phyloP scores from a whole-genome alignment of 1,284 basidiomycete genomes.

The Papiliotrema fonsecae region DNA sequence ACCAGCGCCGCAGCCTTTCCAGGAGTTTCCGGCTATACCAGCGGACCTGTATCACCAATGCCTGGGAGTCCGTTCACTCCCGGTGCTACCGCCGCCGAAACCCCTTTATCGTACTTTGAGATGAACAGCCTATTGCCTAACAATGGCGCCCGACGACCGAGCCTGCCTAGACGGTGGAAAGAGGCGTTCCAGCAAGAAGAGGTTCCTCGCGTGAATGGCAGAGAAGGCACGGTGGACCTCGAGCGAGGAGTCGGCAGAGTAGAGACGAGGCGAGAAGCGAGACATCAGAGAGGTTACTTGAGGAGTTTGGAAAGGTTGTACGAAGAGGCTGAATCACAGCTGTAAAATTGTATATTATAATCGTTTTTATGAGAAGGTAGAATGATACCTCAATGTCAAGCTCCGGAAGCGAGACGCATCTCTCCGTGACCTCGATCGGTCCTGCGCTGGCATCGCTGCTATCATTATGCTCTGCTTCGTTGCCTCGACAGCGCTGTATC shows the following conservation, averaged over 20 bases:
- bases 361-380: too few species aligned
- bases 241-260: background rate
- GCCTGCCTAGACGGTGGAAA: background rate
- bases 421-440: too few species aligned
- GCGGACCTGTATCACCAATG: background rate
- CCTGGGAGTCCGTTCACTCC: background rate
- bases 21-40: too few species aligned
- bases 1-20: background rate
- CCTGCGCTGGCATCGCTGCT: too few species aligned
- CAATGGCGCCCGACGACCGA: background rate
- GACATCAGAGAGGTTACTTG: constrained; percentile 10
- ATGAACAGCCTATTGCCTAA: background rate
- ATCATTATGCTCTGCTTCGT: too few species aligned
- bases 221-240: too few species aligned
- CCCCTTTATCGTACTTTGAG: background rate
- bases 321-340: constrained; percentile 1
- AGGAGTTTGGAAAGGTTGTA: constrained; percentile 9
- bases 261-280: constrained; percentile 16
- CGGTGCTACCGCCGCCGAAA: background rate
- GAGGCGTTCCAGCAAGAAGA: constrained; percentile 18
- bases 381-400: too few species aligned
- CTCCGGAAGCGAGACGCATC: too few species aligned
- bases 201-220: constrained; percentile 9
- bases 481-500: too few species aligned
- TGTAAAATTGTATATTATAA: too few species aligned